Evolutionary conservation across 2,329 filamentous ascomycete species (phyloP), one percentile per base, ranked within the genome.

Genomic region (Rutstroemia sp.): DNA sequence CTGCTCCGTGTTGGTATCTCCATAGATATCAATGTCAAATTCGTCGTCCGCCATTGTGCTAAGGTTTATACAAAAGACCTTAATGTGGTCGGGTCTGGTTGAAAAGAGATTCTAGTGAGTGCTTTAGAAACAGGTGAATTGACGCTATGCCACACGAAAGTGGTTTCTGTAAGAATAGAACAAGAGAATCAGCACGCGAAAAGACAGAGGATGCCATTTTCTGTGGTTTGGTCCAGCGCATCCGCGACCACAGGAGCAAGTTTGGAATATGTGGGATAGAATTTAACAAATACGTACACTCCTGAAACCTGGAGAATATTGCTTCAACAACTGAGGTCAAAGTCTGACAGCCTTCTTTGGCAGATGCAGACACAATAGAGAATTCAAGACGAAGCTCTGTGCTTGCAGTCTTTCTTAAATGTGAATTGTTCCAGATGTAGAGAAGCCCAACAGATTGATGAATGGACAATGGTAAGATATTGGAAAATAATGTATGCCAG

Each of bases 11-110:
- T 73, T 74, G 58, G 76, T 74, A 65, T 86, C 84, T 65, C 82
- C 84, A 67, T 87, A 88, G 66, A 87, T 84, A 64, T 88, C 85
- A 72, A 88, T 86, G 65, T 87, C 85, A 70, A 85, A 87, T 65
- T 86, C 83, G 66, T 86, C 83, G 66, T 87, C 84, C 64, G 83
- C 81, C 84, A 87, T 87, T 54, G 57, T 60, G 62, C 21, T 42
- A 49, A 23, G 19, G 48, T 48, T 42, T 49, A 48, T 23, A 48
- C 52, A 49, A 49, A 44, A 45, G 46, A 27, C 59, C 58, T 59
- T 42, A 25, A 49, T 18, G 46, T 5, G 42, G 27, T 39, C 10
- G 47, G 42, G 5, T 39, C 25, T 34, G 39, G 25, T 23, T 53
- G 59, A 21, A 52, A 59, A 48, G 59, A 59, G 47, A 41, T 61